These are phyloP conservation scores for Leishmania amazonensis DNA, from an alignment of 208 protist species.

Conservation along the genomic window DNA sequence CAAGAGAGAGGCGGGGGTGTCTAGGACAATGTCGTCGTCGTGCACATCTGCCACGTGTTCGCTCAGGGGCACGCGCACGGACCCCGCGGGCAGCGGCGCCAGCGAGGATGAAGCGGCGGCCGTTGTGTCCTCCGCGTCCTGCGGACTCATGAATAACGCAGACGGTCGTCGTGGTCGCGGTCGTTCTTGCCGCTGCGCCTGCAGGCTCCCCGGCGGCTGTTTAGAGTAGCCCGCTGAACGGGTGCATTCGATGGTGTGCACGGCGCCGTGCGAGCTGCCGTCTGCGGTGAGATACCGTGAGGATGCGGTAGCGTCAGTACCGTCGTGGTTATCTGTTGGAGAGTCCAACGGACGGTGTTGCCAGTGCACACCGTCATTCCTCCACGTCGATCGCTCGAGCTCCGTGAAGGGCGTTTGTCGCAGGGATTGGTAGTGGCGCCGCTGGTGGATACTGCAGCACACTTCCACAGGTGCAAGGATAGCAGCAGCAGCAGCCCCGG, in stretches of 20 bases:
- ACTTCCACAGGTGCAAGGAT: neutral
- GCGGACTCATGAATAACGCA: neutral
- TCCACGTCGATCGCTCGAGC: neutral
- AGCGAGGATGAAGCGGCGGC: neutral
- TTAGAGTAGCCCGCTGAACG: neutral
- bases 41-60: conserved; percentile 17
- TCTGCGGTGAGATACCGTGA: neutral
- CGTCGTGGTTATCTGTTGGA: neutral
- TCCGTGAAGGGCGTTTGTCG: neutral
- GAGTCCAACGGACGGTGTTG: neutral
- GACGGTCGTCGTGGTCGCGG: neutral
- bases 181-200: neutral
- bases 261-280: neutral
- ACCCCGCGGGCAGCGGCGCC: neutral
- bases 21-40: conserved; percentile 62
- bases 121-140: neutral
- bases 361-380: neutral
- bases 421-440: neutral
- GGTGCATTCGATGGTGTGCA: neutral
- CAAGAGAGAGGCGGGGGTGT: conserved; percentile 39
- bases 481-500: neutral
- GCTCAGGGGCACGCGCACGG: conserved; percentile 2
- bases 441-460: neutral
- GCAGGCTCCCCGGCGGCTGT: neutral
- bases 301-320: neutral